Evolutionary conservation across 306 rosid genomes (phyloP), one percentile per base, ranked within the genome.

Genomic region (Cucumis sativus): DNA sequence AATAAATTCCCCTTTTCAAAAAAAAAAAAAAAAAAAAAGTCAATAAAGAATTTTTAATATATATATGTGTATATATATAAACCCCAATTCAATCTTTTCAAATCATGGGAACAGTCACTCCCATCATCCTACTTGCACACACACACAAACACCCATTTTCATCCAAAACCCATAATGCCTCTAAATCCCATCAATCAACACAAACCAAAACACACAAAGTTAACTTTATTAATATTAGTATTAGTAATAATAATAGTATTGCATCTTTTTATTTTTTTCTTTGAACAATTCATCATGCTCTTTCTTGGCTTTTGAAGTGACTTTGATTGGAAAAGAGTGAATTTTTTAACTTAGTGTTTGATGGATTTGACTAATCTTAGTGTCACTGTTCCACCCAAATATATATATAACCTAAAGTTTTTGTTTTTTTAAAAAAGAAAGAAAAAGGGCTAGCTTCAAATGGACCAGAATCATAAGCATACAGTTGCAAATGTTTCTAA

Each of bases 291-390:
- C 30, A 28, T 71, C 20, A 70, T 25, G 25, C 6, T 69, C 30
- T n/a, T 2, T 18, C 16, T 25, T 15, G 5, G 59, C 60, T 30
- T 51, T 71, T 49, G 77, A 90, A 85, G 87, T 86, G 91, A 91
- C 92, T 85, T 88, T 75, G 62, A 88, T 76, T 78, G 75, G 84
- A 85, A 63, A 37, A 70, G 57, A 70, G n/a, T 70, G 58, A 69
- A 21, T 43, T 6, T 78, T 75, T 70, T 75, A 79, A 84, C 79
- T 56, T 80, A 88, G 88, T 89, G 88, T 89, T 82, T 84, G 85
- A 77, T 91, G 87, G 97, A 93, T 93, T 93, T 88, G 97, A 91
- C 96, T 84, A 80, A 87, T 89, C 95, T 80, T 74, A 74, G 77
- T 58, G 90, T 86, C 89, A 87, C 89, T 81, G 70, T 87, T 83